Evolutionary conservation across 2,329 filamentous ascomycete species (phyloP).

Genomic region (Gaeumannomyces sp.): DNA sequence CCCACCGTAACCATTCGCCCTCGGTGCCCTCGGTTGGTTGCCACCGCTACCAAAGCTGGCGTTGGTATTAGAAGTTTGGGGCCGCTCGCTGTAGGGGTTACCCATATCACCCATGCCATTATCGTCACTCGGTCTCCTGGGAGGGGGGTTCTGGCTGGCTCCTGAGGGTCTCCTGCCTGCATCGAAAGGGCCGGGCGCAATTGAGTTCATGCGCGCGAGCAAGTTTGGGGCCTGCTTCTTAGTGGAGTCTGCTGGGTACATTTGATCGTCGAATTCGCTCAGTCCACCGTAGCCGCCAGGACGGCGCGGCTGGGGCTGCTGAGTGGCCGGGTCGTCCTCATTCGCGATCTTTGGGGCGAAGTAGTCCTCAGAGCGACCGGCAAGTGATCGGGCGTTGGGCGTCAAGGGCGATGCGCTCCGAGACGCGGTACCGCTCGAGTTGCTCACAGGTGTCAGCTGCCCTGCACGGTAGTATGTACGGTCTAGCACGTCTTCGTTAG

Average conservation of each 20-base stretch:
- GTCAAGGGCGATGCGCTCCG: constrained; percentile 59
- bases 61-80: constrained; percentile 27
- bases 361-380: constrained; percentile 37
- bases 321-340: constrained; percentile 33
- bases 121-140: constrained; percentile 6
- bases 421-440: constrained; percentile 43
- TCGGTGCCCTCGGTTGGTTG: constrained; percentile 32
- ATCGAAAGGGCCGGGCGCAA: constrained; percentile 62
- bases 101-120: constrained; percentile 21
- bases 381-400: constrained; percentile 38
- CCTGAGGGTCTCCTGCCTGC: constrained; percentile 28
- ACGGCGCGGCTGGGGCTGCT: constrained; percentile 29
- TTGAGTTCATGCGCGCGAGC: constrained; percentile 57
- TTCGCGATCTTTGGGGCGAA: constrained; percentile 40
- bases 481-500: constrained; percentile 32
- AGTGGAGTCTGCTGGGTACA: constrained; percentile 44
- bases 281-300: constrained; percentile 46
- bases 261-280: constrained; percentile 31
- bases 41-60: constrained; percentile 24
- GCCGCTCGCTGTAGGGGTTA: constrained; percentile 20
- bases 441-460: constrained; percentile 59
- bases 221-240: constrained; percentile 35
- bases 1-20: constrained; percentile 51
- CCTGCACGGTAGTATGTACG: constrained; percentile 47
- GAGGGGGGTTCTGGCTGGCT: constrained; percentile 27